Percentiles rank a stretch among this genome's conserved stretches.
These are phyloP conservation scores for Hypoxylon sp. DNA, from an alignment of 2,329 filamentous ascomycete genomes.

Conservation along the genomic window DNA sequence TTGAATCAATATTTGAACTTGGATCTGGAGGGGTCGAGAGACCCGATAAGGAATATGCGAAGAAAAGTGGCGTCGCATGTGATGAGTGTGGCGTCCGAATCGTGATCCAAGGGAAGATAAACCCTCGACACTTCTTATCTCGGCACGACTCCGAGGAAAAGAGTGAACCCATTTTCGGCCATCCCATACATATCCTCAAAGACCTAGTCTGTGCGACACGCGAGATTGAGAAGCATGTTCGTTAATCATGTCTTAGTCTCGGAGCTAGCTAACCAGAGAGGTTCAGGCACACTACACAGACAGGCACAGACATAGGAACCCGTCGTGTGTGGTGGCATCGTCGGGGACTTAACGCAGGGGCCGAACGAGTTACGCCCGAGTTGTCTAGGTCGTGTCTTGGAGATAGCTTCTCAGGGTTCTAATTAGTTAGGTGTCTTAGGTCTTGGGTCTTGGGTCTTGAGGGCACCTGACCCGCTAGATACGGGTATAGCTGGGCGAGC, in stretches of 20 bases:
- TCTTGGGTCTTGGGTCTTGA: slow-evolving; percentile 3
- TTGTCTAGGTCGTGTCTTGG: slow-evolving; percentile 12
- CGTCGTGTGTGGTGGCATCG: slow-evolving; percentile 5
- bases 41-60: slow-evolving; percentile 20
- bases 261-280: not conserved
- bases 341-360: slow-evolving; percentile 36
- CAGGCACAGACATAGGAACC: not conserved
- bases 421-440: no score
- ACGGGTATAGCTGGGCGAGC: not conserved
- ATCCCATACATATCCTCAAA: not conserved
- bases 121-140: not conserved
- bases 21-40: not conserved
- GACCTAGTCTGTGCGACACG: slow-evolving; percentile 23
- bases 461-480: not conserved
- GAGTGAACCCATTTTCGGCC: slow-evolving; percentile 5
- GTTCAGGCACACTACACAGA: not conserved
- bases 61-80: slow-evolving; percentile 31
- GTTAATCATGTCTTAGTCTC: slow-evolving; percentile 23
- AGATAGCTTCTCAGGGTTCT: not conserved
- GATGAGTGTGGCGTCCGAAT: slow-evolving; percentile 31
- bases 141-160: not conserved
- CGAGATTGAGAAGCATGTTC: slow-evolving; percentile 15
- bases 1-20: not conserved
- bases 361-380: slow-evolving; percentile 37
- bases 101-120: slow-evolving; percentile 4